Base-by-base conservation (phyloP, 208 protist species). In the Sergeia podlipaevii region DNA sequence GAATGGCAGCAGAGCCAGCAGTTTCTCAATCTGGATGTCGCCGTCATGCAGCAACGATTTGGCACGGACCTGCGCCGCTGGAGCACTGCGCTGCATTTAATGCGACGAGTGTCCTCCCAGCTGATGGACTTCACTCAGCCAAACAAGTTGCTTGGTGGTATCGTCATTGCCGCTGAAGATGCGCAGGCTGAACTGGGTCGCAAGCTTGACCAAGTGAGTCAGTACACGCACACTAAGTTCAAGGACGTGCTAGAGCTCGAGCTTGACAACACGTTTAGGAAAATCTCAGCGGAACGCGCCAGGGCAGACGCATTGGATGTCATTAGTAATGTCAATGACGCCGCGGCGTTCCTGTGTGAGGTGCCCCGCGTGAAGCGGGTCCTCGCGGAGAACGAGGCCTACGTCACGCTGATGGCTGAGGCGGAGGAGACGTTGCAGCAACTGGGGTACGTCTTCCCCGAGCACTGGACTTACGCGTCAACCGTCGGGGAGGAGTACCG, bases 401-500 rank as follows among this genome's bases (percentile, higher is more conserved):
- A 77, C 39, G 43, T 97, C 4, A 34, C 51, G 17, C 43, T 83
- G 0, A 89, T 97, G 65, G 49, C 60, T 15, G 47, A 72, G 5
- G 85, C 93, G 26, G 89, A 99, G 63, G 74, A 85, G 15, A 78
- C 85, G 26, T 79, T 99, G 51, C 69, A 80, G 28, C 70, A 85
- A 27, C 81, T 98, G 43, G 80, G 82, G 24, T 79, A 96, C 80
- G 50, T 79, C 27, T 96, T 98, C 42, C 96, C 97, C 7, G 68
- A 83, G 4, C 87, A 88, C 45, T 99, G 97, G 96, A 76, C 98
- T 26, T 80, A 91, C 57, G 76, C 69, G 30, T 73, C 95, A 18
- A 74, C 81, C 39, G 65, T 99, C 15, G 81, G 92, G 20, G 83
- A 91, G 36, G 97, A 98, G 69, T 98, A 89, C 80, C 68, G 45